A percentile compares a stretch with the other conserved stretches of the same genome.
Conservation (phyloP, 345 rosid genomes). For the Kandelia obovata region DNA sequence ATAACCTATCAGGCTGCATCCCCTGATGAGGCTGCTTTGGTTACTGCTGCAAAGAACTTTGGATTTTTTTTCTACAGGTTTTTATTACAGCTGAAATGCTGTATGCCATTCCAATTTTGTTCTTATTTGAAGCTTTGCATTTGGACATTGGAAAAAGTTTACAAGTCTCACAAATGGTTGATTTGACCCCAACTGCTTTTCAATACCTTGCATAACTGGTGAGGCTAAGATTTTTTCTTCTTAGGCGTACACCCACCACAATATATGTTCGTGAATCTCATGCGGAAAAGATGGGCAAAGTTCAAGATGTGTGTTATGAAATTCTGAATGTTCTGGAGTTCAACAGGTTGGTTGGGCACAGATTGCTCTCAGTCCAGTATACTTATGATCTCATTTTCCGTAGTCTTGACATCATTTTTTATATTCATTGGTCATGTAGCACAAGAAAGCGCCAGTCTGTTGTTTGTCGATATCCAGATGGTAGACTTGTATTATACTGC, state of each 20-base stretch:
- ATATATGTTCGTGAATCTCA: constrained; percentile 96
- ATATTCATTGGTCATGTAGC: constrained; percentile 46
- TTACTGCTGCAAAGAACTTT: constrained; percentile 93
- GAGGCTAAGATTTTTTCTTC: constrained; percentile 23
- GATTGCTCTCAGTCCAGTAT: constrained; percentile 2
- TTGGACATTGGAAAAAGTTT: not conserved
- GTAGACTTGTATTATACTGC: constrained; percentile 93
- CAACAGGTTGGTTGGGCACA: constrained; percentile 60
- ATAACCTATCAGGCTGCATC: constrained; percentile 98
- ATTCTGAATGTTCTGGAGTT: constrained; percentile 96
- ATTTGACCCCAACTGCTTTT: constrained; percentile 2
- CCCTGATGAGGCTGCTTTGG: constrained; percentile 98
- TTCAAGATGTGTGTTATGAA: constrained; percentile 82
- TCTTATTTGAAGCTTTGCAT: not conserved
- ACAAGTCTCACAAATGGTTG: not conserved
- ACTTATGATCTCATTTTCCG: constrained; percentile 13
- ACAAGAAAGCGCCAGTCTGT: constrained; percentile 99
- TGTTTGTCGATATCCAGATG: constrained; percentile 94
- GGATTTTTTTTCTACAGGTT: constrained; percentile 98
- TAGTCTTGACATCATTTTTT: constrained; percentile 8
- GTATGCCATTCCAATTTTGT: not conserved
- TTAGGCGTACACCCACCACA: constrained; percentile 92
- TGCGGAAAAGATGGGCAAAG: constrained; percentile 92
- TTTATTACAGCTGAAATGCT: constrained; percentile 4
- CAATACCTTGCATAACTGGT: not conserved